Evolutionary conservation across 345 rosid species (phyloP).

Genomic region (Eucalyptus albens): DNA sequence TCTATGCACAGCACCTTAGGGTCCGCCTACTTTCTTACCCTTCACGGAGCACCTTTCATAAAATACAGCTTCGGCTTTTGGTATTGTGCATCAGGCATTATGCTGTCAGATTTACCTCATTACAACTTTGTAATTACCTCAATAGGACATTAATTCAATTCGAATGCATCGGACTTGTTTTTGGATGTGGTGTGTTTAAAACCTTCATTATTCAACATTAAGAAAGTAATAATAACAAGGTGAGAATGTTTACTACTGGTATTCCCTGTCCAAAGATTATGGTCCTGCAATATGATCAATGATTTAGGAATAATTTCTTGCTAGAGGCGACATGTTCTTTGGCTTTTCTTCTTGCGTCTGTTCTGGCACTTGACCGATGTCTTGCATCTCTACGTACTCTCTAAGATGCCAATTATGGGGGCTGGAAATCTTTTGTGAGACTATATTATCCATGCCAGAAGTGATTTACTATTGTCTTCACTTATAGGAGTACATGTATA

Average conservation of each 20-base stretch:
- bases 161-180: background rate
- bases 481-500: background rate
- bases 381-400: background rate
- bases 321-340: background rate
- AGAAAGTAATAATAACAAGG: background rate
- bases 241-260: background rate
- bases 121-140: background rate
- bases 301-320: background rate
- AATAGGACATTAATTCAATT: background rate
- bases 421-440: background rate
- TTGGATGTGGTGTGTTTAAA: background rate
- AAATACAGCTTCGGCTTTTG: background rate
- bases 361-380: background rate
- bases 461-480: background rate
- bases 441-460: constrained; percentile 22
- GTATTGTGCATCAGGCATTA: constrained; percentile 42
- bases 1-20: background rate
- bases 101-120: background rate
- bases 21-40: background rate
- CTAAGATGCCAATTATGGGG: background rate
- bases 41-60: background rate
- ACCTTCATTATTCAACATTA: background rate
- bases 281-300: background rate
- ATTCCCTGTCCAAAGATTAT: background rate
- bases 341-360: background rate